These are phyloP conservation scores for Diaporthe sp. DNA, from an alignment of 2,329 filamentous ascomycete species.

Conservation along the genomic window DNA sequence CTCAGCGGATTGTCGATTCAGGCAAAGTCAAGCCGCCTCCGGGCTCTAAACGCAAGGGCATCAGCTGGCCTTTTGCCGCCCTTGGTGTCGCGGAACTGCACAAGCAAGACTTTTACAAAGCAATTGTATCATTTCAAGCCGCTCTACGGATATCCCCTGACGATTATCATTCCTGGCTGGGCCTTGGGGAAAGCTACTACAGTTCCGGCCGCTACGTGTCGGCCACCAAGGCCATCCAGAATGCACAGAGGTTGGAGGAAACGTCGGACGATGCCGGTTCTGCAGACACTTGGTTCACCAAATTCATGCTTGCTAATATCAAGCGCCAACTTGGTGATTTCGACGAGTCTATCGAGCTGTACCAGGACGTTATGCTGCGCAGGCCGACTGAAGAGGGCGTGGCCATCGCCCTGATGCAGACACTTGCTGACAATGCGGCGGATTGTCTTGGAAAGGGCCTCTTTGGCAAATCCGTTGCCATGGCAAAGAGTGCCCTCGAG, in stretches of 20 bases:
- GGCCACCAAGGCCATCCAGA: slow-evolving; percentile 90
- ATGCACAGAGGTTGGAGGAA: slow-evolving; percentile 81
- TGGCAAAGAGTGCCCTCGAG: slow-evolving; percentile 76
- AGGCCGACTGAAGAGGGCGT: slow-evolving; percentile 86
- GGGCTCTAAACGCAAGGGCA: slow-evolving; percentile 91
- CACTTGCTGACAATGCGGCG: slow-evolving; percentile 84
- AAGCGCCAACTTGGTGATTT: slow-evolving; percentile 92
- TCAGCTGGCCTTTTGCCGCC: slow-evolving; percentile 96
- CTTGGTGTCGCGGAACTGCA: slow-evolving; percentile 95
- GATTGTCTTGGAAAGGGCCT: slow-evolving; percentile 84
- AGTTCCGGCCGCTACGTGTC: slow-evolving; percentile 93
- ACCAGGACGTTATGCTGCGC: slow-evolving; percentile 77
- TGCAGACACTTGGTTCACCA: slow-evolving; percentile 90
- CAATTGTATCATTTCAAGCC: slow-evolving; percentile 91
- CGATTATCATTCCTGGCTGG: slow-evolving; percentile 97
- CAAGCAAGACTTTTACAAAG: slow-evolving; percentile 89
- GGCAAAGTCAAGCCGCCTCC: slow-evolving; percentile 91
- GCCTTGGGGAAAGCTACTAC: slow-evolving; percentile 96
- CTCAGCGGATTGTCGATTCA: slow-evolving; percentile 92
- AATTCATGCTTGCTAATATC: slow-evolving; percentile 96
- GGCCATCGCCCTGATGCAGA: slow-evolving; percentile 87
- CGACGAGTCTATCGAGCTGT: slow-evolving; percentile 83
- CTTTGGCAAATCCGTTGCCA: slow-evolving; percentile 84
- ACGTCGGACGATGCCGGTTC: slow-evolving; percentile 59
- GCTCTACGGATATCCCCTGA: slow-evolving; percentile 85